Percentiles rank a stretch among this genome's conserved stretches.
phyloP scores from a whole-genome alignment of 352 stramenopile species.

The Lagenidium sp. region DNA sequence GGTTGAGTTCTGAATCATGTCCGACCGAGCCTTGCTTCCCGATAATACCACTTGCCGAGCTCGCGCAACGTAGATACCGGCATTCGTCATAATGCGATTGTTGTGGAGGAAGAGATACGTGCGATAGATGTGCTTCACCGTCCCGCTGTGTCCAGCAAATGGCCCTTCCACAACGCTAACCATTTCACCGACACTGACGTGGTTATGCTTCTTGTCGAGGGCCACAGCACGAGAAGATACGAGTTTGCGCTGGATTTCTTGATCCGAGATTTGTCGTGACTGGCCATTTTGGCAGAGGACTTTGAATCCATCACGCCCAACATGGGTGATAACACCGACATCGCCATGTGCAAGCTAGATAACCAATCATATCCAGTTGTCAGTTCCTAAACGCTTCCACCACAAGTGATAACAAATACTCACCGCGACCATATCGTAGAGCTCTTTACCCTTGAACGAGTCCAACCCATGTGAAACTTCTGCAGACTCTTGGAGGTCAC shows the following conservation, averaged over 20 bases:
- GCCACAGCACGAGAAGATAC: slow-evolving; percentile 73
- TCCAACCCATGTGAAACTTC: slow-evolving; percentile 86
- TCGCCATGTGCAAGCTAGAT: slow-evolving; percentile 69
- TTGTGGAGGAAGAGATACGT: slow-evolving; percentile 88
- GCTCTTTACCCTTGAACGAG: slow-evolving; percentile 85
- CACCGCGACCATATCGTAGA: slow-evolving; percentile 84
- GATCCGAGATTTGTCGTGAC: slow-evolving; percentile 73
- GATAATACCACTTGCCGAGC: slow-evolving; percentile 76
- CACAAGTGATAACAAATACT: too few species aligned
- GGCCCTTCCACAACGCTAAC: slow-evolving; percentile 84
- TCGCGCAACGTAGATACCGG: slow-evolving; percentile 84
- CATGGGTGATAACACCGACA: slow-evolving; percentile 88
- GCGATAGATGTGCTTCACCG: slow-evolving; percentile 87
- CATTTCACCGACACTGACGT: slow-evolving; percentile 86
- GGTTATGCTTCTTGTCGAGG: slow-evolving; percentile 86
- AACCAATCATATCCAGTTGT: too few species aligned
- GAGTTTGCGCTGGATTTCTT: slow-evolving; percentile 87
- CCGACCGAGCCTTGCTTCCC: slow-evolving; percentile 77
- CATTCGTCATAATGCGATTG: slow-evolving; percentile 84
- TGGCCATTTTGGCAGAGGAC: slow-evolving; percentile 84
- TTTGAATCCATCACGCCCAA: slow-evolving; percentile 82
- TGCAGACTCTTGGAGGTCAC: slow-evolving; percentile 84
- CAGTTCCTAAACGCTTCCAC: too few species aligned
- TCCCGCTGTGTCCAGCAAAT: slow-evolving; percentile 78
- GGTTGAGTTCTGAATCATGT: slow-evolving; percentile 83